A percentile compares a stretch with the other conserved stretches of the same genome.
phyloP scores from a whole-genome alignment of 2,329 filamentous ascomycete species.

The Ophiocordyceps camponoti-saundersi region DNA sequence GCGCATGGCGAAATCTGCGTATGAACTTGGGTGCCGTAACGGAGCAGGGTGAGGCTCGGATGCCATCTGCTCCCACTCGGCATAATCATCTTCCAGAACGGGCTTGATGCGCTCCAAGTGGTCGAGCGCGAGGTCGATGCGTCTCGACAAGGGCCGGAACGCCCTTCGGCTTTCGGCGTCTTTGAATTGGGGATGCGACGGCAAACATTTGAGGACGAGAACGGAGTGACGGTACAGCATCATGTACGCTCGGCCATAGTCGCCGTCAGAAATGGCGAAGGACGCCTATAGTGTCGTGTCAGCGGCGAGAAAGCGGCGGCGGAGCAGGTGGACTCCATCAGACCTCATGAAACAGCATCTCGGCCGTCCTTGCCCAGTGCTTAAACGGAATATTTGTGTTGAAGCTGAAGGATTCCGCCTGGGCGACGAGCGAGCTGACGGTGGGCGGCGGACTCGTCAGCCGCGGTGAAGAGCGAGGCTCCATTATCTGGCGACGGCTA shows the following conservation, averaged over 20 bases:
- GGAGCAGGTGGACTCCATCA: conserved; percentile 7
- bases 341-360: conserved; percentile 68
- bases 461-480: conserved; percentile 12
- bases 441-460: conserved; percentile 46
- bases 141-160: conserved; percentile 33
- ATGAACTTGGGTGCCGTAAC: conserved; percentile 12
- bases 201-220: conserved; percentile 62
- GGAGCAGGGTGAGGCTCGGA: conserved; percentile 10
- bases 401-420: conserved; percentile 69
- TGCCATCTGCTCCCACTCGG: conserved; percentile 44
- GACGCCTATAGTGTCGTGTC: conserved; percentile 40
- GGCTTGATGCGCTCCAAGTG: conserved; percentile 68
- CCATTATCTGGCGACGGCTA: conserved; percentile 8
- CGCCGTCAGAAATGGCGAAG: conserved; percentile 72
- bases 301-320: not conserved
- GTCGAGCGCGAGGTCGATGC: conserved; percentile 40
- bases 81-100: conserved; percentile 52
- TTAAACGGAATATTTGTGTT: conserved; percentile 59
- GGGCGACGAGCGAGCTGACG: conserved; percentile 58
- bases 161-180: conserved; percentile 46
- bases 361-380: conserved; percentile 67
- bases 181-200: conserved; percentile 58
- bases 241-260: conserved; percentile 76
- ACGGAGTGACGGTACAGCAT: conserved; percentile 79
- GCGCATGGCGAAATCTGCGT: conserved; percentile 30